phyloP scores from a whole-genome alignment of 1,139 yeast genomes.

The Taphrina betulina region DNA sequence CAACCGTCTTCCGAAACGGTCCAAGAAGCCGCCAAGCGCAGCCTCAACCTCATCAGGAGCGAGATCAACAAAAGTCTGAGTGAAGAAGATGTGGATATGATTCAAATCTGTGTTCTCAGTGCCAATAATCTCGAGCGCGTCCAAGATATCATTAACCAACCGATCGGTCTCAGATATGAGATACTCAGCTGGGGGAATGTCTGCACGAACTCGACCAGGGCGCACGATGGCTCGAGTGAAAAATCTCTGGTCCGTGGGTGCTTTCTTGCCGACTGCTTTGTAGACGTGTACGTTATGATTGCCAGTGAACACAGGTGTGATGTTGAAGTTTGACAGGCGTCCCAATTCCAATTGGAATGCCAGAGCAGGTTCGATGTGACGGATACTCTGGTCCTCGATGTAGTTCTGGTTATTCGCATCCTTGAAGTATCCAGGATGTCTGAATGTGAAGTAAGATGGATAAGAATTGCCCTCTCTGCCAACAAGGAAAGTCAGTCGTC shows the following conservation, averaged over 20 bases:
- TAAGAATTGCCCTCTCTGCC: slow-evolving; percentile 81
- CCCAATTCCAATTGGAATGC: slow-evolving; percentile 96
- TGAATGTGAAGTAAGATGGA: slow-evolving; percentile 94
- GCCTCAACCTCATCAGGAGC: slow-evolving; percentile 95
- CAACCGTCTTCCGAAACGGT: slow-evolving; percentile 92
- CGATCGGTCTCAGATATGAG: slow-evolving; percentile 94
- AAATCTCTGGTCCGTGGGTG: slow-evolving; percentile 89
- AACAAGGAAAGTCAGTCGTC: slow-evolving; percentile 89
- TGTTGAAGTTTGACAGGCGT: slow-evolving; percentile 88
- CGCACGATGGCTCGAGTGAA: slow-evolving; percentile 96
- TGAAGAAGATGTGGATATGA: slow-evolving; percentile 93
- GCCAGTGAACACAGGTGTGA: slow-evolving; percentile 92
- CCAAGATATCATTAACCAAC: slow-evolving; percentile 91
- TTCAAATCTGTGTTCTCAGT: slow-evolving; percentile 93
- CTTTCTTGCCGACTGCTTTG: slow-evolving; percentile 92
- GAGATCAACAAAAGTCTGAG: slow-evolving; percentile 81
- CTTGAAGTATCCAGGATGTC: slow-evolving; percentile 76
- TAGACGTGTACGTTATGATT: slow-evolving; percentile 97
- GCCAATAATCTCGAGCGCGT: slow-evolving; percentile 89
- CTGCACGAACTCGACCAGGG: slow-evolving; percentile 91
- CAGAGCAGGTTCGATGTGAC: slow-evolving; percentile 97
- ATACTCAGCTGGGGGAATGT: slow-evolving; percentile 87
- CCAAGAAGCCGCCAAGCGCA: slow-evolving; percentile 96
- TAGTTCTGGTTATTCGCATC: slow-evolving; percentile 21
- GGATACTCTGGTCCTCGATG: slow-evolving; percentile 72